Conservation (phyloP, 495 filamentous ascomycete genomes). For the Aspergillus ellipticus region DNA sequence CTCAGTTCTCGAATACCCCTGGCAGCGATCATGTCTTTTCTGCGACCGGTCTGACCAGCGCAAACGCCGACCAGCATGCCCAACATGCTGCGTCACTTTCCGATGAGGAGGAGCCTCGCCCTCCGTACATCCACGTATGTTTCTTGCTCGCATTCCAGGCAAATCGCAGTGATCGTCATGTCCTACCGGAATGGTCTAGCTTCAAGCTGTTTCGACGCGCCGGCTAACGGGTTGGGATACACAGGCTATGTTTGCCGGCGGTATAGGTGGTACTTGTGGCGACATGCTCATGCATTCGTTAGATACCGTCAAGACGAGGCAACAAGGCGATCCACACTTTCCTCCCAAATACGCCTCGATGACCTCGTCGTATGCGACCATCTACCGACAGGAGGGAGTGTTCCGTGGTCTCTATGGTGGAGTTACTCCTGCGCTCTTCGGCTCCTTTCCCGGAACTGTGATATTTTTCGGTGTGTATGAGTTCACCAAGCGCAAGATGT, state of each 20-base stretch:
- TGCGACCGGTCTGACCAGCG: slow-evolving; percentile 15
- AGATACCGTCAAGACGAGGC: slow-evolving; percentile 98
- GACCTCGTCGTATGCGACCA: slow-evolving; percentile 83
- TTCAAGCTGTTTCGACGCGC: not conserved
- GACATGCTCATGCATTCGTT: slow-evolving; percentile 99
- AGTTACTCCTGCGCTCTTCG: slow-evolving; percentile 81
- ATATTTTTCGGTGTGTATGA: slow-evolving; percentile 97
- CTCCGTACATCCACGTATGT: slow-evolving; percentile 65
- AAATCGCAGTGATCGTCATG: not conserved
- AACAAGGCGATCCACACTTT: slow-evolving; percentile 90
- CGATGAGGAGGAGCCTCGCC: slow-evolving; percentile 51
- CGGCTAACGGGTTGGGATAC: slow-evolving; percentile 1
- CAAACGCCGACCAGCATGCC: slow-evolving; percentile 10
- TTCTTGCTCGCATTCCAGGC: not conserved
- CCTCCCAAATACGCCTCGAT: slow-evolving; percentile 90
- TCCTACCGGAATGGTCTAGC: not conserved
- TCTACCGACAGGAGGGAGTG: slow-evolving; percentile 88
- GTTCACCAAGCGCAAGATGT: slow-evolving; percentile 83
- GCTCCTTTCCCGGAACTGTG: slow-evolving; percentile 90
- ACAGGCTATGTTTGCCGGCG: slow-evolving; percentile 93
- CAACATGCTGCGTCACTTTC: slow-evolving; percentile 15
- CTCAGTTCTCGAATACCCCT: slow-evolving; percentile 6
- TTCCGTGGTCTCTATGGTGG: slow-evolving; percentile 88
- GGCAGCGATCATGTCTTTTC: slow-evolving; percentile 14
- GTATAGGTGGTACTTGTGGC: slow-evolving; percentile 82